These are phyloP conservation scores for Nicotiana tomentosiformis DNA, from an alignment of 257 asterid genomes.

Conservation along the genomic window DNA sequence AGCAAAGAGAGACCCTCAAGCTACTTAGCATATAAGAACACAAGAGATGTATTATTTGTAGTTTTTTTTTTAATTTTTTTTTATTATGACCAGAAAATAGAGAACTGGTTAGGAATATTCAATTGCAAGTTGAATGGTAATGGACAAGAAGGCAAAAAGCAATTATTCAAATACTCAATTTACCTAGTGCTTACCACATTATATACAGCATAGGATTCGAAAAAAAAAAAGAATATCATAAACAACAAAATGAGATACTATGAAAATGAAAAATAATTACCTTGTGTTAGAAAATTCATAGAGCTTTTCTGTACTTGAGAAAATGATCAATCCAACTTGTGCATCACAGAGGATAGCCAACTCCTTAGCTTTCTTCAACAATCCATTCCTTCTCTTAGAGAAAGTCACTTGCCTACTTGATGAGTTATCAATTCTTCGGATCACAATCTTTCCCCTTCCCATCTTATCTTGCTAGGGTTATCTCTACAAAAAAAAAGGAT, in stretches of 20 bases:
- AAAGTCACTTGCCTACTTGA: constrained; percentile 34
- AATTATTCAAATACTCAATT: not conserved
- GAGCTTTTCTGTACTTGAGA: constrained; percentile 28
- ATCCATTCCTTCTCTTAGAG: constrained; percentile 36
- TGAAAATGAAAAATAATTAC: constrained; percentile 4
- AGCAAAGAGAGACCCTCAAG: not conserved
- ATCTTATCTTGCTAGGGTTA: constrained; percentile 19
- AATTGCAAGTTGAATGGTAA: not conserved
- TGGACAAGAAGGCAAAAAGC: not conserved
- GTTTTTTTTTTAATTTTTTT: not conserved
- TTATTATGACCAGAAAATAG: not conserved
- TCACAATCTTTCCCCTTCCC: constrained; percentile 40
- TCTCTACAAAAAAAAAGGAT: not conserved
- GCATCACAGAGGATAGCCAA: constrained; percentile 38
- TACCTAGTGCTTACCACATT: not conserved
- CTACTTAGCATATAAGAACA: not conserved
- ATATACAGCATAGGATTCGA: not conserved
- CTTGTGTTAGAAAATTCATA: constrained; percentile 29
- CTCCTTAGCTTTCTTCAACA: constrained; percentile 29
- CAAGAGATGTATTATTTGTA: not conserved
- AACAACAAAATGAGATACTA: not conserved
- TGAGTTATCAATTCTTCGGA: constrained; percentile 30
- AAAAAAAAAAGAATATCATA: not conserved
- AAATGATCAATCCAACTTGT: constrained; percentile 32
- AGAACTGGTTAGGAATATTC: not conserved